Percentiles rank a stretch among this genome's conserved stretches.
phyloP scores from a whole-genome alignment of 441 rosid genomes.

The Jatropha podagrica region DNA sequence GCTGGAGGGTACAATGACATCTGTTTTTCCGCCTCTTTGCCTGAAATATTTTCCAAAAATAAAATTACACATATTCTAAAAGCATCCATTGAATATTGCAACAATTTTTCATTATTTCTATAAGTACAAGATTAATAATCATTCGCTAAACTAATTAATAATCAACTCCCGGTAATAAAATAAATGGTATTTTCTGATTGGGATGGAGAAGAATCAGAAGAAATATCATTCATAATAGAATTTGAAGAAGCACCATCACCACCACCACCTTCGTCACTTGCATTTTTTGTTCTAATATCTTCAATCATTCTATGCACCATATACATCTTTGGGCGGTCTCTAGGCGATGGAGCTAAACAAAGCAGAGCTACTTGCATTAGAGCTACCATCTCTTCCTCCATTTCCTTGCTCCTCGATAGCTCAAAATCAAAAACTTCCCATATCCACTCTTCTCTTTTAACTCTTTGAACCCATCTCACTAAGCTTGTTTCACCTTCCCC shows the following conservation, averaged over 20 bases:
- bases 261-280: conserved; percentile 7
- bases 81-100: too few species aligned
- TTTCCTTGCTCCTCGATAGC: conserved; percentile 35
- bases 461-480: conserved; percentile 42
- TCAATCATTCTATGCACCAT: conserved; percentile 38
- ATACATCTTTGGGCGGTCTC: conserved; percentile 47
- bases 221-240: conserved; percentile 30
- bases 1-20: neutral
- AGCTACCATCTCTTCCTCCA: conserved; percentile 42
- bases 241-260: neutral
- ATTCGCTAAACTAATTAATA: neutral
- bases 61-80: neutral
- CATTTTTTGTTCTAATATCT: conserved; percentile 34
- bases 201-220: conserved; percentile 43
- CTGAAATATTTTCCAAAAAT: neutral
- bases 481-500: conserved; percentile 42
- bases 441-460: conserved; percentile 31
- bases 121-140: too few species aligned
- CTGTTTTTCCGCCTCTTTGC: neutral
- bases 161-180: conserved; percentile 12
- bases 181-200: conserved; percentile 25
- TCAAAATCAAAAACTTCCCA: conserved; percentile 58
- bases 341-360: conserved; percentile 42
- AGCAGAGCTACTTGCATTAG: conserved; percentile 46
- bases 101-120: too few species aligned